Evolutionary conservation across 1,139 yeast genomes (phyloP), one percentile per base, ranked within the genome.

Genomic region (Pichia sp.): DNA sequence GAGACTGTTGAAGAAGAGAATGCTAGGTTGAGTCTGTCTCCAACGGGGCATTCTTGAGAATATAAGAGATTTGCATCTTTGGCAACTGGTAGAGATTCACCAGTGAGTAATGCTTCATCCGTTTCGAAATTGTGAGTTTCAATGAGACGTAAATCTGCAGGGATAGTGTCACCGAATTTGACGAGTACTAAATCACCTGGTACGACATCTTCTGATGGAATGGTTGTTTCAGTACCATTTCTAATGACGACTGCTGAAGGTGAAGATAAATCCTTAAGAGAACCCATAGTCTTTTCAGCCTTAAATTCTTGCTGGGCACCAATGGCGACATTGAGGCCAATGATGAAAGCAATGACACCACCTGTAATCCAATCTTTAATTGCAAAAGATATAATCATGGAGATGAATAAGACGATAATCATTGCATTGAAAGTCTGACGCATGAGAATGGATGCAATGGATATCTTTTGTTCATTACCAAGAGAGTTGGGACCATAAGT

Each of bases 241-340:
- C 94, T 69, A 36, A 76, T 65, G 11, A 77, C 86, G 35, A 72
- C 64, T 1, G 93, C 91, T 4, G 82, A 71, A 12, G 93, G 88
- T 1, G 88, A 76, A 35, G 83, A 72, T 40, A 83, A 67, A 3
- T 77, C 69, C 42, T 76, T 67, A 37, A 83, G 68, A 1, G 88
- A 77, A 23, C 81, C 85, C 87, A 83, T 82, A 1, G 93, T 82
- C 56, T 79, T 74, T 49, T 82, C 91, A 3, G 93, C 93, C 27
- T 38, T 42, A 32, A 38, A 50, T 34, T 51, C 55, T 56, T 83
- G 93, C 45, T 74, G 59, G 37, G 79, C 73, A 2, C 93, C 94
- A 33, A 83, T 81, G 20, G 62, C 60, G 32, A 82, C 77, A 54
- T 83, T 83, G 44, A 83, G 67, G 29, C 61, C 60, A 23, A 82